Evolutionary conservation across 1,284 basidiomycete species (phyloP), one percentile per base, ranked within the genome.

Genomic region (Ceratobasidium sp.): DNA sequence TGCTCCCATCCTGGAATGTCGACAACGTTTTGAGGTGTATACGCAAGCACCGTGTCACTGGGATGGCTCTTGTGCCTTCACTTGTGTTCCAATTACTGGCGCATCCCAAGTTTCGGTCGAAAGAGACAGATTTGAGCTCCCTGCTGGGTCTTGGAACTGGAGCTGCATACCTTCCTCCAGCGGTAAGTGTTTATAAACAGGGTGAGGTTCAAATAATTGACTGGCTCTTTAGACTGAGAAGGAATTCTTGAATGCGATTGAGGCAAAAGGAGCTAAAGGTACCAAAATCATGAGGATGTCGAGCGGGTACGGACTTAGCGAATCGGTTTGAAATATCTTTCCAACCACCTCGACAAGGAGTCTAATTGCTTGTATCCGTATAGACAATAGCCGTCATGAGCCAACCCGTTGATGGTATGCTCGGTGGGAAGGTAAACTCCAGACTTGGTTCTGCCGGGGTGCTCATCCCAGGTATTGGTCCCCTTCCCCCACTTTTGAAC

Each of bases 261-360:
- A 49, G n/a, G 60, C 60, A 26, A 75, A 75, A 28, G 73, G 73
- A n/a, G 44, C n/a, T 53, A 66, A 67, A 33, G 73, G 73, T n/a
- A 46, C 73, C 18, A 60, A 28, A 39, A 78, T 44, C 12, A 42
- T 81, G 64, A 80, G 61, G 10, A 20, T 63, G 9, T n/a, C 42
- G 5, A 26, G 80, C 91, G 93, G 93, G 0, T 95, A 92, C 81
- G 93, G 93, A 18, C 90, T 94, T 87, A 93, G 93, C 0, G 93
- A 95, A 89, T 86, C 86, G 76, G 93, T 94, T 83, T 79, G 91
- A 83, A 46, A 2, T 55, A 9, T 55, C 51, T 13, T 20, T 69
- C n/a, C 9, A 3, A n/a, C 42, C 40, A 13, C 3, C 12, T 20
- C 28, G 33, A 13, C 61, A 33, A 23, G 33, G 4, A n/a, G 4